A percentile compares a stretch with the other conserved stretches of the same genome.
Conservation (phyloP, 2,329 filamentous ascomycete genomes). For the Alternaria dauci region DNA sequence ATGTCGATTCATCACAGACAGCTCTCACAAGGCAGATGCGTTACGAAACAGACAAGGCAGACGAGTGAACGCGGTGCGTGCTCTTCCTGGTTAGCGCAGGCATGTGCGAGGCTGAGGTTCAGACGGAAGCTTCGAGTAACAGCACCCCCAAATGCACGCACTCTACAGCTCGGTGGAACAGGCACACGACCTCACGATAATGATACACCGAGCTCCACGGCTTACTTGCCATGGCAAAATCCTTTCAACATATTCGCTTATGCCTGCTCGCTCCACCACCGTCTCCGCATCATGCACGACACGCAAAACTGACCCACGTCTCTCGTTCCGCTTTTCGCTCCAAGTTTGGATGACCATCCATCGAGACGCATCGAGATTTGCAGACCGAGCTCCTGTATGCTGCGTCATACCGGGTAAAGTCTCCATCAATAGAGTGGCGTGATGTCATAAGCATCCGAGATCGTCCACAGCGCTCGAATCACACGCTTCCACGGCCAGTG, state of each 20-base stretch:
- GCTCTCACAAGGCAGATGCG: slow-evolving; percentile 10
- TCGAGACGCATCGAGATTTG: slow-evolving; percentile 5
- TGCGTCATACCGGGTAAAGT: slow-evolving; percentile 5
- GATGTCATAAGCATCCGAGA: neutral
- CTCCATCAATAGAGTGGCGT: neutral
- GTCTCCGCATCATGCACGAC: slow-evolving; percentile 10
- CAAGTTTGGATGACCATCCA: neutral
- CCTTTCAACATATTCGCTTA: neutral
- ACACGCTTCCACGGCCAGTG: neutral
- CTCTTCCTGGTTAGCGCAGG: slow-evolving; percentile 7
- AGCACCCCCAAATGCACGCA: neutral
- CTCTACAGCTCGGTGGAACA: neutral
- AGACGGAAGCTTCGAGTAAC: neutral
- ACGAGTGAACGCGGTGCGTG: slow-evolving; percentile 1
- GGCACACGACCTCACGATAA: neutral
- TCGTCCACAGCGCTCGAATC: neutral
- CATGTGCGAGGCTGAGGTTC: neutral
- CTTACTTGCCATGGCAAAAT: slow-evolving; percentile 1
- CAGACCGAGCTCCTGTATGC: neutral
- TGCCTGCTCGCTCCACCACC: slow-evolving; percentile 8
- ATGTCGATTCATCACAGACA: neutral
- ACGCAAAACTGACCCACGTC: slow-evolving; percentile 3
- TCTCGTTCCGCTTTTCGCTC: slow-evolving; percentile 4
- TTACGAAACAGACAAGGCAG: slow-evolving; percentile 8
- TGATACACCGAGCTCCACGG: neutral